Percentiles rank a stretch among this genome's conserved stretches.
phyloP scores from a whole-genome alignment of 257 asterid species.

The Scutellaria galericulata region DNA sequence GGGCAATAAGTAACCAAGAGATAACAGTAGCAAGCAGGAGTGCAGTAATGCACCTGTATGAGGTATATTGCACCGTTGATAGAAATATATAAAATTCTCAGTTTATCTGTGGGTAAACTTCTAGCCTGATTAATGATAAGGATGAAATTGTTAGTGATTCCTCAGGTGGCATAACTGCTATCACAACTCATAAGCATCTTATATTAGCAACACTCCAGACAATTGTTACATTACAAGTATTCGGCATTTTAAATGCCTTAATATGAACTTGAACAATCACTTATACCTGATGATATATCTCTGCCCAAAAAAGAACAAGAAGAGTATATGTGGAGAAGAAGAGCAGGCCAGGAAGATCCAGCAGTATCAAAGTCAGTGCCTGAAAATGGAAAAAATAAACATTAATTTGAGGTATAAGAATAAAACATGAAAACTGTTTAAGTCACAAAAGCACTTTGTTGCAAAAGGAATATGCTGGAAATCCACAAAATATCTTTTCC shows the following conservation, averaged over 20 bases:
- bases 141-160: slow-evolving; percentile 38
- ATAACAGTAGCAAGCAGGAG: slow-evolving; percentile 30
- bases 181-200: slow-evolving; percentile 32
- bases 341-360: slow-evolving; percentile 93
- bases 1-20: slow-evolving; percentile 15
- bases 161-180: slow-evolving; percentile 23
- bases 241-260: not conserved
- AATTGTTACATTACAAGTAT: slow-evolving; percentile 18
- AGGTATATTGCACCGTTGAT: slow-evolving; percentile 73
- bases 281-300: slow-evolving; percentile 89
- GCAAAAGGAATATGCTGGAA: slow-evolving; percentile 7
- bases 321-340: slow-evolving; percentile 92
- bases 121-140: slow-evolving; percentile 73
- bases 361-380: slow-evolving; percentile 64
- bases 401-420: slow-evolving; percentile 7
- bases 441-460: slow-evolving; percentile 19
- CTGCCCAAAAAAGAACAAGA: slow-evolving; percentile 96
- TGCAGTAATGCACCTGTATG: slow-evolving; percentile 67
- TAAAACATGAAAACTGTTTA: slow-evolving; percentile 24
- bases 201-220: slow-evolving; percentile 23
- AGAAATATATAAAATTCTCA: slow-evolving; percentile 64
- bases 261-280: slow-evolving; percentile 32
- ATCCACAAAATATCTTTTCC: slow-evolving; percentile 26
- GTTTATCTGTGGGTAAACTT: slow-evolving; percentile 90
- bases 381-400: slow-evolving; percentile 37